Base-by-base conservation (phyloP, 306 rosid genomes). In the Carpinus viminea region DNA sequence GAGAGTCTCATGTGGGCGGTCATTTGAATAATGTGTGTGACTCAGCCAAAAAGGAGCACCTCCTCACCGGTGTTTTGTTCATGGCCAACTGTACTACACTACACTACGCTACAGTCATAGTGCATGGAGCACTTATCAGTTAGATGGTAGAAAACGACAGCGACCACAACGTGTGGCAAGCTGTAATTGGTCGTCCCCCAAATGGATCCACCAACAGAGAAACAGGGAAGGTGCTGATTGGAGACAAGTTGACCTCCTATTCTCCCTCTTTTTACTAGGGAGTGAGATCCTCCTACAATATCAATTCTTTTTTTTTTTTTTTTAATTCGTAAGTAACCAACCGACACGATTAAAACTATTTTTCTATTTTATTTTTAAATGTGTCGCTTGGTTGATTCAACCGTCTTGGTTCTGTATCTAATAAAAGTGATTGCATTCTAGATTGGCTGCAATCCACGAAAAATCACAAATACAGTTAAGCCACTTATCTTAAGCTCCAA, bases 51-150 rank as follows among this genome's bases (percentile, higher is more conserved):
- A 26, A 75, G 78, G 41, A 50, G 77, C 74, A 74, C 48, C 24
- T 28, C 74, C 80, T 65, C 77, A 54, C 62, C 66, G 65, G 70
- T 82, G 56, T 75, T 75, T 71, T n/a, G 31, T 69, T 38, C n/a
- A 36, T 20, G 80, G 74, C 83, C 77, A 51, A 61, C 73, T 76
- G 79, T 59, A 28, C n/a, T 65, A 83, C 76, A 43, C 73, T 41
- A 64, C 65, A 28, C 24, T 64, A 85, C 78, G 20, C 76, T 24
- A 68, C 68, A 28, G 56, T 16, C 53, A 73, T 59, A 57, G 74
- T 26, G 68, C 84, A 72, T 70, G 55, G 31, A 56, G 70, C 79
- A 83, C 26, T 66, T 24, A 24, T 50, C 13, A 51, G 75, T n/a
- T 54, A 8, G 26, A 61, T 3, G 1, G 45, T 1, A 16, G 20